Percentiles rank a stretch among this genome's conserved stretches.
Conservation (phyloP, 331 rosid species). For the Saraca asoca region DNA sequence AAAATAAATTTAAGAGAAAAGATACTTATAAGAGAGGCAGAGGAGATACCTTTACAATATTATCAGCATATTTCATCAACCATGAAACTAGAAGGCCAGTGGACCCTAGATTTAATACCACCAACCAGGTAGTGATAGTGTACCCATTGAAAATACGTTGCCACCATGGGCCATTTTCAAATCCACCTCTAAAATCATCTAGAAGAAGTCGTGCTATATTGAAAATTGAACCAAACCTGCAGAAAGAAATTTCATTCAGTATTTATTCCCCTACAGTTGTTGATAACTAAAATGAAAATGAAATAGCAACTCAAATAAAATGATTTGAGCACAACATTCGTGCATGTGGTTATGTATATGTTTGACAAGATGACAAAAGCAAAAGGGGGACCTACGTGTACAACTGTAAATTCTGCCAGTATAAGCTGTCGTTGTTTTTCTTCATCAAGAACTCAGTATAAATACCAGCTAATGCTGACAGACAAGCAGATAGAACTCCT, state of each 20-base stretch:
- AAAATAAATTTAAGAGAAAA: constrained; percentile 12
- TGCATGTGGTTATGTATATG: constrained; percentile 39
- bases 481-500: constrained; percentile 90
- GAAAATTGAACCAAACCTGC: constrained; percentile 89
- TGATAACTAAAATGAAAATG: neutral
- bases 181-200: constrained; percentile 90
- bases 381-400: constrained; percentile 76
- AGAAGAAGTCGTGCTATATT: constrained; percentile 75
- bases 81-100: constrained; percentile 95
- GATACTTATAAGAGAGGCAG: constrained; percentile 26
- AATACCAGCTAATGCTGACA: constrained; percentile 95
- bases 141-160: constrained; percentile 86
- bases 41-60: constrained; percentile 81
- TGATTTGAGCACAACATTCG: constrained; percentile 42
- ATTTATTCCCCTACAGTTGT: constrained; percentile 1
- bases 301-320: constrained; percentile 8
- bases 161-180: constrained; percentile 99
- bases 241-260: constrained; percentile 28
- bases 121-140: constrained; percentile 83
- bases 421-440: constrained; percentile 91
- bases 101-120: constrained; percentile 91
- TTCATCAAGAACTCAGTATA: constrained; percentile 97
- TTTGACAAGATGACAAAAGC: constrained; percentile 21
- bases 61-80: constrained; percentile 99
- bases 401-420: constrained; percentile 98